Percentiles rank a stretch among this genome's conserved stretches.
Evolutionary conservation across 2,329 filamentous ascomycete species (phyloP).

Genomic region (Cladosporium cucumerinum): DNA sequence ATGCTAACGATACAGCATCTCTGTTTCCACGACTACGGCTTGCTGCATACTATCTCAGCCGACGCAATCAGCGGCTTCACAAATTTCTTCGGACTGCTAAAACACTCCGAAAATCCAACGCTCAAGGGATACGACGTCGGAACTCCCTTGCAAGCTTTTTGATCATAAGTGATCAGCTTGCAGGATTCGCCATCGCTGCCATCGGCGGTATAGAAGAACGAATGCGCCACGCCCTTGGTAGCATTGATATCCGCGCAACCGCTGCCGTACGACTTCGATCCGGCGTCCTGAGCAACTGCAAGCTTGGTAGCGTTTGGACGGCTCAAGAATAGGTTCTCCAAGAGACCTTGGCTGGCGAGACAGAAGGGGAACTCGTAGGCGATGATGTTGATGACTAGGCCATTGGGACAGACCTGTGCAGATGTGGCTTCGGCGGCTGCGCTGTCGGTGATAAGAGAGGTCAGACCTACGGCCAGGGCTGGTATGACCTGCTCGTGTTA

Average conservation of each 20-base stretch:
- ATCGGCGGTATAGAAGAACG: constrained; percentile 9
- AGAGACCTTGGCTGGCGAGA: not conserved
- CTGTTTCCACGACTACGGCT: not conserved
- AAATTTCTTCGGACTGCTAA: not conserved
- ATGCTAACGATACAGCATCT: no score
- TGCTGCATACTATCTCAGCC: not conserved
- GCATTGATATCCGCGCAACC: constrained; percentile 4
- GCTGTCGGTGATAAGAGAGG: not conserved
- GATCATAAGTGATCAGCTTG: not conserved
- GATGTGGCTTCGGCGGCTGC: not conserved
- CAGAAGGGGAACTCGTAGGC: constrained; percentile 15
- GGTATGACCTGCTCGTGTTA: not conserved
- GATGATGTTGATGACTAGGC: constrained; percentile 8
- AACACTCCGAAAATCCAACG: constrained; percentile 8
- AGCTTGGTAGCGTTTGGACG: constrained; percentile 7
- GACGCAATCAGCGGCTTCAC: constrained; percentile 5
- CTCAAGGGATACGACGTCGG: not conserved
- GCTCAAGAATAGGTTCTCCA: constrained; percentile 10
- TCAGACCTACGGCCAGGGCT: not conserved
- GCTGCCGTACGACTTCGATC: not conserved
- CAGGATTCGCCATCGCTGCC: not conserved
- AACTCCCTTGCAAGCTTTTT: not conserved
- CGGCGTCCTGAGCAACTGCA: not conserved
- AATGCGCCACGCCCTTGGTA: constrained; percentile 3
- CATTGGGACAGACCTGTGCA: not conserved